These are phyloP conservation scores for Mucor piriformis DNA, from an alignment of 371 early-diverging fungal species.

Conservation along the genomic window DNA sequence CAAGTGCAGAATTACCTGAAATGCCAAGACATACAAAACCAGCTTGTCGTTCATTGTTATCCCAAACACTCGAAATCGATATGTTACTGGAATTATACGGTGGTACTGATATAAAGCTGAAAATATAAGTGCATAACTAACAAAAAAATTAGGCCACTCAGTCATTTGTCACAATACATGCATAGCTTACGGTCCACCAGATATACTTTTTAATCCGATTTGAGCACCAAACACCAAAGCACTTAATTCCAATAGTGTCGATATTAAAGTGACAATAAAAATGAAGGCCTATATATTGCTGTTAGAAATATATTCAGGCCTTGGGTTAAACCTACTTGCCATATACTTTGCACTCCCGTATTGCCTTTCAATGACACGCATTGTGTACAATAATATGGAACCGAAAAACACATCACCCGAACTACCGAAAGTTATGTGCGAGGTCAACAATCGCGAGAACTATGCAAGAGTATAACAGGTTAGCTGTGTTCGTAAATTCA, in stretches of 20 bases:
- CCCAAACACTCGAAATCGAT: constrained; percentile 67
- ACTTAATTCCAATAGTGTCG: constrained; percentile 60
- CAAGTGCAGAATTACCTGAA: constrained; percentile 47
- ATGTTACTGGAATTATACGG: constrained; percentile 60
- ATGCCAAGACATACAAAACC: constrained; percentile 60
- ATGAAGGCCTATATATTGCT: constrained; percentile 55
- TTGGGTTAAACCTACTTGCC: too few species aligned
- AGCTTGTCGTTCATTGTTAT: constrained; percentile 65
- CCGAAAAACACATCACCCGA: constrained; percentile 74
- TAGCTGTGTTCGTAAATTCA: too few species aligned
- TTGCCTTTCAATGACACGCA: constrained; percentile 74
- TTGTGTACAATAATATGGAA: constrained; percentile 63
- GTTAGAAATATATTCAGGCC: background rate
- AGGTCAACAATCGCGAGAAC: constrained; percentile 66
- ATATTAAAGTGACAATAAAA: constrained; percentile 51
- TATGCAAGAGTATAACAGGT: constrained; percentile 14
- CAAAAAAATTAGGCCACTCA: background rate
- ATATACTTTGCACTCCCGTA: constrained; percentile 73
- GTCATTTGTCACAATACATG: background rate
- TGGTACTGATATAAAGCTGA: constrained; percentile 67
- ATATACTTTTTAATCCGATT: constrained; percentile 56
- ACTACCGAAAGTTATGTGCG: constrained; percentile 64
- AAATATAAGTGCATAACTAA: constrained; percentile 63
- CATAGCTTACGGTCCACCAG: constrained; percentile 66
- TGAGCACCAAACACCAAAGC: constrained; percentile 49